Evolutionary conservation across 306 rosid species (phyloP).

Genomic region (Vigna reflexopilosa): DNA sequence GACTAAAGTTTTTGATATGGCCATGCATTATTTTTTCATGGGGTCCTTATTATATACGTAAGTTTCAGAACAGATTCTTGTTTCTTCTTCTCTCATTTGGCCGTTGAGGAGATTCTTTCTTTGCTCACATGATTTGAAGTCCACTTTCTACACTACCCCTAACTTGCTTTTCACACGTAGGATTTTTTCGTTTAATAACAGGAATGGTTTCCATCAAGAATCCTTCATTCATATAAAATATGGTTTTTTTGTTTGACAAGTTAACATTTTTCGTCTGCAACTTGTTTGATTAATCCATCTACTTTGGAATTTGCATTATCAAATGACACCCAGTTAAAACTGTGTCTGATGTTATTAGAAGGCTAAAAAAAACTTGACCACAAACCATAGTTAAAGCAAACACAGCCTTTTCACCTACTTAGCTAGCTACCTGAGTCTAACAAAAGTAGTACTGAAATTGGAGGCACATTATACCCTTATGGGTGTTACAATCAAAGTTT

Average conservation of each 20-base stretch:
- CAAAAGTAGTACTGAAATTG: conserved; percentile 21
- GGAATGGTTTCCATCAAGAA: conserved; percentile 28
- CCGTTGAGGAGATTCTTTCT: conserved; percentile 49
- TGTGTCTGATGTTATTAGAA: conserved; percentile 23
- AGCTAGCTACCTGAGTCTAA: conserved; percentile 20
- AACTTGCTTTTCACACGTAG: conserved; percentile 60
- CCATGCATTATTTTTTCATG: conserved; percentile 76
- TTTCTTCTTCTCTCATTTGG: conserved; percentile 26
- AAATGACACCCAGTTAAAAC: conserved; percentile 20
- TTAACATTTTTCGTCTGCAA: conserved; percentile 27
- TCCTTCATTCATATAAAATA: conserved; percentile 20
- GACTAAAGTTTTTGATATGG: conserved; percentile 56
- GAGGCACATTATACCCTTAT: conserved; percentile 36
- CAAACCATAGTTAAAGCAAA: conserved; percentile 19
- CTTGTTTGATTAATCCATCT: conserved; percentile 25
- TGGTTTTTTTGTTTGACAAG: conserved; percentile 19
- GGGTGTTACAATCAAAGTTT: conserved; percentile 39
- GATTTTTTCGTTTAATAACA: conserved; percentile 25
- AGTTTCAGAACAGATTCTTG: conserved; percentile 55
- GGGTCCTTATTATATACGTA: conserved; percentile 73
- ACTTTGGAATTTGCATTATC: conserved; percentile 27
- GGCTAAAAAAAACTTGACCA: conserved; percentile 29
- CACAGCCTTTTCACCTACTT: conserved; percentile 24
- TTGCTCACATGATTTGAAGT: conserved; percentile 60
- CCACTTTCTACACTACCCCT: conserved; percentile 63